Evolutionary conservation across 345 rosid species (phyloP), one percentile per base, ranked within the genome.

Genomic region (Moringa oleifera): DNA sequence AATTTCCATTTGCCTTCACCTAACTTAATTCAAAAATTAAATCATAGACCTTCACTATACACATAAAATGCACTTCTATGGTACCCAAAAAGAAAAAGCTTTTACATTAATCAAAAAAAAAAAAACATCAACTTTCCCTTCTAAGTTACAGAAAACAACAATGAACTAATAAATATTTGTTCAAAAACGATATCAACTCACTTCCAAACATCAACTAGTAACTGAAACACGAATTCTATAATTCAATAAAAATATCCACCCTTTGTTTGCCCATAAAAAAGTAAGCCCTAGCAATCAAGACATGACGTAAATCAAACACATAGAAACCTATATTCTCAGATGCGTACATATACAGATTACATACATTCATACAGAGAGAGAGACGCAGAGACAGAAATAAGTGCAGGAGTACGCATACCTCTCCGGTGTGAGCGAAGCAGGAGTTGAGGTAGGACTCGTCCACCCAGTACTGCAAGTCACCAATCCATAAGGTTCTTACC

Each of bases 401-500:
- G 12, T 20, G 0, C 19, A 13, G 24, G 6, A 18, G 53, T 22
- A 62, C 16, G 22, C 41, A 19, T n/a, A 93, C 97, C 96, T 94
- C 99, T 75, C 97, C 93, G 72, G 95, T 88, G 73, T 85, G 93
- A 71, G 91, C 81, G 82, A 94, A 94, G 85, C 92, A 90, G 69
- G 95, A 83, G 63, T 63, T 74, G 73, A 90, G 96, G 77, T 94
- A 88, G 59, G 66, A 67, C 61, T 94, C 99, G 54, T 94, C 97
- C 72, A 80, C 87, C 99, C 99, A 94, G 50, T 85, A 88, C 77
- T 83, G 99, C 37, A 94, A 81, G 81, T 90, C 99, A 28, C 99
- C 99, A 62, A 94, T 94, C 97, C 99, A 90, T 18, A 94, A 97
- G 10, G 99, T 90, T 61, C 96, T 77, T 0, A 90, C 99, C 76